phyloP scores from a whole-genome alignment of 768 basidiomycete species.

The Termitomyces sp. region DNA sequence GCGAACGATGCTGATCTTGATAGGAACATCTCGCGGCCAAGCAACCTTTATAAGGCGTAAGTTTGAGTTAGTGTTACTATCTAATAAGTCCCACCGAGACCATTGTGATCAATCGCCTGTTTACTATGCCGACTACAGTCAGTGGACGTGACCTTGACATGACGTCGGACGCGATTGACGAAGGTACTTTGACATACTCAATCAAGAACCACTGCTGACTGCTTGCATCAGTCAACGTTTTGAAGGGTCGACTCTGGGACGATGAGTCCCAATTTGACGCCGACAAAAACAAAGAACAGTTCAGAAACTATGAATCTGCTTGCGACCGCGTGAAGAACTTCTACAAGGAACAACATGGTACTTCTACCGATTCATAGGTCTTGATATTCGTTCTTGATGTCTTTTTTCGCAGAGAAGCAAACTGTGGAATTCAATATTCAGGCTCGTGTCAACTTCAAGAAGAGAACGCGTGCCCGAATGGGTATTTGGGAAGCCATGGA shows the following conservation, averaged over 20 bases:
- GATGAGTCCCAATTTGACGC: slow-evolving; percentile 41
- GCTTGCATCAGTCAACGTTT: slow-evolving; percentile 44
- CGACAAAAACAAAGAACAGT: slow-evolving; percentile 54
- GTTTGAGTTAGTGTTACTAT: neutral
- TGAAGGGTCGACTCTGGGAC: slow-evolving; percentile 49
- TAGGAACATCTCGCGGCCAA: neutral
- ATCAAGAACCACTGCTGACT: neutral
- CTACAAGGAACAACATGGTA: slow-evolving; percentile 18
- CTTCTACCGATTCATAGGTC: neutral
- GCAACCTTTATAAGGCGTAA: neutral
- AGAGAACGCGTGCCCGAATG: slow-evolving; percentile 68
- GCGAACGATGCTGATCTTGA: slow-evolving; percentile 5
- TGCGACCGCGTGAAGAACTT: slow-evolving; percentile 17
- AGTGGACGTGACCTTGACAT: slow-evolving; percentile 8
- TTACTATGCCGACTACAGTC: neutral
- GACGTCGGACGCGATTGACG: slow-evolving; percentile 15
- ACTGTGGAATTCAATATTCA: slow-evolving; percentile 83
- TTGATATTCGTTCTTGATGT: neutral
- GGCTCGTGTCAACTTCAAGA: slow-evolving; percentile 73
- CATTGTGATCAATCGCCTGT: too few species aligned
- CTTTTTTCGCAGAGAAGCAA: slow-evolving; percentile 62
- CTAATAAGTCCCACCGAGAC: neutral
- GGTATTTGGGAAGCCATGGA: slow-evolving; percentile 86
- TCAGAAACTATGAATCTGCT: slow-evolving; percentile 44
- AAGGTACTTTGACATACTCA: slow-evolving; percentile 2